These are phyloP conservation scores for Sporothrix curviconia DNA, from an alignment of 2,329 filamentous ascomycete genomes.

Conservation along the genomic window DNA sequence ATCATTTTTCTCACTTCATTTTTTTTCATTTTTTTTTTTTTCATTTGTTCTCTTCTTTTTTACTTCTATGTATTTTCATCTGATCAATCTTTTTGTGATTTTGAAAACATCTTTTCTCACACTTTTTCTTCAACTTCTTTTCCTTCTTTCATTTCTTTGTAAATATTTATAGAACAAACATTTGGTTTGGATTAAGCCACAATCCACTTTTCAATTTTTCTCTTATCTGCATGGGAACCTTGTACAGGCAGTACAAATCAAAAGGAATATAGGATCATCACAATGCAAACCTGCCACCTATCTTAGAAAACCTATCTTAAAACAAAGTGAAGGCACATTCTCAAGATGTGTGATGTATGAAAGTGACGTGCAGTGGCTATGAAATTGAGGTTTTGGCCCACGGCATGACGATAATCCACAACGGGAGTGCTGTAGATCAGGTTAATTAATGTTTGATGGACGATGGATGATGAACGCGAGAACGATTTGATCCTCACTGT, in stretches of 20 bases:
- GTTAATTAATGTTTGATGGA: too few species aligned
- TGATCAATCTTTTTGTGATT: neutral
- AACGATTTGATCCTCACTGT: neutral
- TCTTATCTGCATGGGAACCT: neutral
- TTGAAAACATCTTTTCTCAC: slow-evolving; percentile 1
- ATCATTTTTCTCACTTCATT: slow-evolving; percentile 8
- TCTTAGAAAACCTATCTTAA: neutral
- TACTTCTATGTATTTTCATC: neutral
- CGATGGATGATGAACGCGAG: too few species aligned
- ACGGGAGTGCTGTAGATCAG: neutral
- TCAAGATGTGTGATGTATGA: neutral
- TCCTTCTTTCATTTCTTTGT: neutral
- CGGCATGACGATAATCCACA: neutral
- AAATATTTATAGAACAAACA: neutral
- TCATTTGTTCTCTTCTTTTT: neutral
- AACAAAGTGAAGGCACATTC: neutral
- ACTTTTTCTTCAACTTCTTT: slow-evolving; percentile 4
- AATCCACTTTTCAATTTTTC: neutral
- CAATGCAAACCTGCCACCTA: neutral
- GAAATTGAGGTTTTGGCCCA: neutral
- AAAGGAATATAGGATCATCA: neutral
- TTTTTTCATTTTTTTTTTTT: slow-evolving; percentile 2
- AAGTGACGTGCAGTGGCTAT: too few species aligned
- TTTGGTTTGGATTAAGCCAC: neutral
- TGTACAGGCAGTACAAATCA: neutral